These are phyloP conservation scores for Paramecium biaurelia DNA, from an alignment of 73 alveolate genomes.

Conservation along the genomic window DNA sequence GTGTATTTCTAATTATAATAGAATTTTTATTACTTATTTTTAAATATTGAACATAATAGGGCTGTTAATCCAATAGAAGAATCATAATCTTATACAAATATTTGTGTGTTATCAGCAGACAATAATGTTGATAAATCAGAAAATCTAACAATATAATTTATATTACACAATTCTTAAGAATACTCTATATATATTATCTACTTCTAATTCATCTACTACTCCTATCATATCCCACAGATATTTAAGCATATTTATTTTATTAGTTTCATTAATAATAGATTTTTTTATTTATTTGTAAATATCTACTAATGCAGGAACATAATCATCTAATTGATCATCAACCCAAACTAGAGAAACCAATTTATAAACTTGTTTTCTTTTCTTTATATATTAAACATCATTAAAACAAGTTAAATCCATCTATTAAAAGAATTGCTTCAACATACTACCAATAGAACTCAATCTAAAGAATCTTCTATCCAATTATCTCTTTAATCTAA, in stretches of 20 bases:
- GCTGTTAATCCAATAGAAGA: not conserved
- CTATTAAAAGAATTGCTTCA: not conserved
- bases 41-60: not conserved
- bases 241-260: slow-evolving; percentile 17
- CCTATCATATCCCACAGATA: slow-evolving; percentile 51
- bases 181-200: slow-evolving; percentile 8
- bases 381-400: slow-evolving; percentile 2
- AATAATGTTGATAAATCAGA: not conserved
- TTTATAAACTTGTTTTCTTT: not conserved
- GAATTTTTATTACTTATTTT: not conserved
- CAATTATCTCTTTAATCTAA: not conserved
- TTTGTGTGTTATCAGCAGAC: not conserved
- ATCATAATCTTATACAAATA: slow-evolving; percentile 45
- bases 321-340: slow-evolving; percentile 35
- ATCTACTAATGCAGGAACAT: slow-evolving; percentile 10
- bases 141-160: not conserved
- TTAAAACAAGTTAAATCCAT: slow-evolving; percentile 26
- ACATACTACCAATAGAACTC: not conserved
- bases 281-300: slow-evolving; percentile 31
- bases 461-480: slow-evolving; percentile 13
- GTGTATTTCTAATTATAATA: not conserved
- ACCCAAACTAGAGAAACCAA: slow-evolving; percentile 34
- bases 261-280: not conserved
- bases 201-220: slow-evolving; percentile 2
- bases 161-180: slow-evolving; percentile 33